Percentiles rank a stretch among this genome's conserved stretches.
Evolutionary conservation across 1,284 basidiomycete genomes (phyloP).

Genomic region (Fomitopsis palustris): DNA sequence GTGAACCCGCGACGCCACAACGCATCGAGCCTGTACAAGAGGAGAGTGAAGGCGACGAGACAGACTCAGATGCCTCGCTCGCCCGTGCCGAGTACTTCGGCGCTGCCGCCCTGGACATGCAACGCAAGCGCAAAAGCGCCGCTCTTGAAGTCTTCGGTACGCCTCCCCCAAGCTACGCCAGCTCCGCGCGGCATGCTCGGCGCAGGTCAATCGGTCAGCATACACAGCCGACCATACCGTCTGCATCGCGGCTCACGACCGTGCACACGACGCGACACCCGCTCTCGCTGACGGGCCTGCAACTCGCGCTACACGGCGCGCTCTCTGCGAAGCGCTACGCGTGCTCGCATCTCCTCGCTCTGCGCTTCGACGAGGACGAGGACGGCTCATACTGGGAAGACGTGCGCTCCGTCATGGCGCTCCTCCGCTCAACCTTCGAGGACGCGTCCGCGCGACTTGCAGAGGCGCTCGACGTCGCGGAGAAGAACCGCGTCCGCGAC

Average conservation of each 20-base stretch:
- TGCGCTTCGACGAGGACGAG: slow-evolving; percentile 59
- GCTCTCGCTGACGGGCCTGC: slow-evolving; percentile 59
- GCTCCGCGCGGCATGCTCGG: neutral
- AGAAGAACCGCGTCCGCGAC: slow-evolving; percentile 44
- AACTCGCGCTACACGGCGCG: slow-evolving; percentile 56
- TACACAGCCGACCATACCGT: slow-evolving; percentile 20
- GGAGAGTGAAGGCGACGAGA: slow-evolving; percentile 30
- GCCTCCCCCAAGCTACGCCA: slow-evolving; percentile 21
- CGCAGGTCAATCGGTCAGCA: slow-evolving; percentile 10
- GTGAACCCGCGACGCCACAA: slow-evolving; percentile 49
- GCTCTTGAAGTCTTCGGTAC: slow-evolving; percentile 46
- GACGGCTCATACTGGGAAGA: slow-evolving; percentile 76
- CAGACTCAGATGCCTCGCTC: slow-evolving; percentile 3
- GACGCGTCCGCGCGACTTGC: slow-evolving; percentile 59
- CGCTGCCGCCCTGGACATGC: slow-evolving; percentile 54
- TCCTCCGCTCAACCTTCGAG: slow-evolving; percentile 61
- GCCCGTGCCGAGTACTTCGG: slow-evolving; percentile 43
- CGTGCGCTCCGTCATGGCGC: slow-evolving; percentile 64
- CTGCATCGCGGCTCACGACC: slow-evolving; percentile 47
- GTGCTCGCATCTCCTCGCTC: slow-evolving; percentile 70
- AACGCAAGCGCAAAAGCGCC: slow-evolving; percentile 45
- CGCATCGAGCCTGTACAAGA: slow-evolving; percentile 28
- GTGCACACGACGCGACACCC: slow-evolving; percentile 60
- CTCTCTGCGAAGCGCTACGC: slow-evolving; percentile 69
- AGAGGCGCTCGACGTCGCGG: slow-evolving; percentile 57